Evolutionary conservation across 768 basidiomycete genomes (phyloP), one percentile per base, ranked within the genome.

Genomic region (Hericium coralloides): DNA sequence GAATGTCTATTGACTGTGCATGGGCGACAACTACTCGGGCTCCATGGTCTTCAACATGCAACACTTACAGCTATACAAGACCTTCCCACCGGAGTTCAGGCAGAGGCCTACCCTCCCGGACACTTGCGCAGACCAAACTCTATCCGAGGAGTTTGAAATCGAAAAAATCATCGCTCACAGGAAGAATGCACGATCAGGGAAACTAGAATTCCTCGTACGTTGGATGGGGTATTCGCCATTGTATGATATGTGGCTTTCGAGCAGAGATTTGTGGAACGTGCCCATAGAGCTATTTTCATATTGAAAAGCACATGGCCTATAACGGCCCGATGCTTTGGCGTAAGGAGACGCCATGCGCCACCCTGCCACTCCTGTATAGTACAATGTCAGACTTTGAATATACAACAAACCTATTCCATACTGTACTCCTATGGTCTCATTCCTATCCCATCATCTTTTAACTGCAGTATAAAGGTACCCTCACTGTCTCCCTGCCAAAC

Each of bases 11-110:
- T 55, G 58, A 22, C 20, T 66, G 15, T 14, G 60, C 15, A 15
- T 67, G 17, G 60, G 57, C 2, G 52, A 57, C 7, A 61, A 59
- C 0, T 68, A 66, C 55, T 52, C 58, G 0, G 62, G 63, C n/a
- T 61, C 64, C 38, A 60, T 61, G 4, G 59, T 68, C 3, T n/a
- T 68, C 3, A 67, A 68, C 48, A 61, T 66, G 4, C 51, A 53
- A 9, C 67, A 69, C 43, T 61, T 69, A 3, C 48, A 60, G 17
- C 39, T 41, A 15, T 69, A 68, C 52, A n/a, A 58, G 2, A 4
- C 38, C 20, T 68, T 63, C 0, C 64, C 64, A 10, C 6, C 37
- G 0, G 56, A 62, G 49, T 57, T 66, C 23, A 63, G 63, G 5
- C 37, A 55, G 23, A 4, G 51, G 5, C 18, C 45, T 9, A 1